Base-by-base conservation (phyloP, 345 rosid species). In the Populus davidiana region DNA sequence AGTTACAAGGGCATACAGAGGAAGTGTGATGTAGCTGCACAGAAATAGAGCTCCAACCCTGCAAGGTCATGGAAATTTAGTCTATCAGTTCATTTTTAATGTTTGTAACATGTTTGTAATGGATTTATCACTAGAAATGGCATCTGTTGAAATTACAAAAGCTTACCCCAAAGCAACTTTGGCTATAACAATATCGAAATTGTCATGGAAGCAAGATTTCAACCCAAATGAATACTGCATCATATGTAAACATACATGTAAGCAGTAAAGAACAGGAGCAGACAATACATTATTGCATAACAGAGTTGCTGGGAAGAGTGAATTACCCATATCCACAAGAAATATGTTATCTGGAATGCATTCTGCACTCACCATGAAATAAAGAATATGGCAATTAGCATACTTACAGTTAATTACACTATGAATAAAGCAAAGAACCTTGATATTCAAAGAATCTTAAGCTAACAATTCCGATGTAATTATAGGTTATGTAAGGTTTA, bases 321-420 rank as follows among this genome's bases (percentile, higher is more conserved):
- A 47, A 56, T 83, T 89, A 94, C 99, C 99, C 89, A 92, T 70
- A 94, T 89, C 99, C 98, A 96, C 25, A 92, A 77, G 91, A 93
- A 94, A 77, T 94, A 96, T 1, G 99, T 96, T 78, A 96, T 94
- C 85, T 94, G 98, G 86, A 96, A 94, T 8, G 98, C 99, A 35
- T 92, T 96, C 99, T 96, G 95, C 89, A 88, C 29, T 17, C 5
- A 16, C 39, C 25, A 67, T 39, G 21, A 49, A 33, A 56, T 2
- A 56, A n/a, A 56, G 27, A 21, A 56, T 8, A 56, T n/a, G 10
- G 31, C 35, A 65, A 31, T 31, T 33, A 27, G 68, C 36, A 29
- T 5, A 33, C 68, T 27, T 65, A 33, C 7, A 16, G 68, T 65
- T 65, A 7, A 18, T 18, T 13, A 6, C 23, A 6, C 23, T 12